These are phyloP conservation scores for Linnemannia schmuckeri DNA, from an alignment of 192 early-diverging fungal species.

Conservation along the genomic window DNA sequence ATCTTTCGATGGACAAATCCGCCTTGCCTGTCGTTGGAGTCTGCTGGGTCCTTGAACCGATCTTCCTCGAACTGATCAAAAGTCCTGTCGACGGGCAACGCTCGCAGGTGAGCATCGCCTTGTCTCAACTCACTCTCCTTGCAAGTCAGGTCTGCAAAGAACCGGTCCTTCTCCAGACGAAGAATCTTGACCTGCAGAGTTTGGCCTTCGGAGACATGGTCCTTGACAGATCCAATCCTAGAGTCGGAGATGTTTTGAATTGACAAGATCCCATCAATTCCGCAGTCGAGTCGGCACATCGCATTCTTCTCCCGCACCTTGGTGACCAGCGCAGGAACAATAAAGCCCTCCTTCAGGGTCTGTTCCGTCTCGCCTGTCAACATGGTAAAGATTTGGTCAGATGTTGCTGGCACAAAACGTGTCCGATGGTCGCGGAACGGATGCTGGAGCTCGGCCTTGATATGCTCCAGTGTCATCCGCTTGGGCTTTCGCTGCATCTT, in stretches of 20 bases:
- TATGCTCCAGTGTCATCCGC: conserved; percentile 83
- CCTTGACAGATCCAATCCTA: conserved; percentile 66
- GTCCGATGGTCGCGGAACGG: conserved; percentile 83
- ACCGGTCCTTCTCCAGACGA: conserved; percentile 80
- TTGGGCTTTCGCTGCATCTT: conserved; percentile 82
- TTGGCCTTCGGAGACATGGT: conserved; percentile 76
- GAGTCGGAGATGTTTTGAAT: conserved; percentile 71
- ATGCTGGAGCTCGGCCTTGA: conserved; percentile 89
- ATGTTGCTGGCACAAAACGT: conserved; percentile 65
- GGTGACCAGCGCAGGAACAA: conserved; percentile 77
- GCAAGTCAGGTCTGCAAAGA: conserved; percentile 81
- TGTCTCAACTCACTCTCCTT: conserved; percentile 70
- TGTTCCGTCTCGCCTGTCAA: conserved; percentile 86
- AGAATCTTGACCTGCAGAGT: conserved; percentile 81
- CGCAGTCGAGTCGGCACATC: conserved; percentile 80
- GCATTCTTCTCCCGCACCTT: conserved; percentile 82
- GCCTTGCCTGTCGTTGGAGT: conserved; percentile 35
- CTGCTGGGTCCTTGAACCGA: conserved; percentile 29
- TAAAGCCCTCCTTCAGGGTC: conserved; percentile 72
- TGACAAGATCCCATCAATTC: conserved; percentile 87
- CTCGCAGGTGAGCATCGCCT: conserved; percentile 58
- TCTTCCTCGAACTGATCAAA: conserved; percentile 59
- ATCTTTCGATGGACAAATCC: conserved; percentile 69
- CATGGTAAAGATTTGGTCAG: conserved; percentile 83
- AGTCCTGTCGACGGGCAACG: conserved; percentile 69